phyloP scores from a whole-genome alignment of 805 yeast species.

The Myxozyma sirexii region DNA sequence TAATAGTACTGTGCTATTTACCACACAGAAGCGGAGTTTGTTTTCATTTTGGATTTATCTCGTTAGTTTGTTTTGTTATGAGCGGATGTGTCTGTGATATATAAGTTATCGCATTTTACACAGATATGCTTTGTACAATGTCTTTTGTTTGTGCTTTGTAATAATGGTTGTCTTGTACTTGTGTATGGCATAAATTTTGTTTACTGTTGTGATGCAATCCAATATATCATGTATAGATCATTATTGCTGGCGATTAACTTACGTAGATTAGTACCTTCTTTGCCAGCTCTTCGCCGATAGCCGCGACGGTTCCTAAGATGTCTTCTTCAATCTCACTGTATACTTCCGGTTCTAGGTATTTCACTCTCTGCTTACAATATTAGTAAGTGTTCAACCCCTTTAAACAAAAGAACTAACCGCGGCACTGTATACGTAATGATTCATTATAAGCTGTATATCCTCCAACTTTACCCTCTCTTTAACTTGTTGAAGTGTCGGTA shows the following conservation, averaged over 20 bases:
- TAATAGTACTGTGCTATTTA: no score
- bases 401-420: neutral
- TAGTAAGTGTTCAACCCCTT: neutral
- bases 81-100: no score
- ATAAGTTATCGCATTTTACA: no score
- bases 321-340: neutral
- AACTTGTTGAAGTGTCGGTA: neutral
- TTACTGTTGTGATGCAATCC: no score
- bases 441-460: neutral
- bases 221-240: no score
- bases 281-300: neutral
- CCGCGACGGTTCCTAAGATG: neutral
- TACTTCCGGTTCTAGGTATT: neutral
- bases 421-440: neutral
- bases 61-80: neutral
- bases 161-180: no score
- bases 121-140: no score
- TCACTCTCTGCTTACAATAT: neutral
- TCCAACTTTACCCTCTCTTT: neutral
- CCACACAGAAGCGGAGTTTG: neutral
- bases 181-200: no score
- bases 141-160: no score
- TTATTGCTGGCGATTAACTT: no score
- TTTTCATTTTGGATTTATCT: neutral
- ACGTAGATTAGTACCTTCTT: neutral